Base-by-base conservation (phyloP, 306 rosid genomes). In the Mucuna pruriens region DNA sequence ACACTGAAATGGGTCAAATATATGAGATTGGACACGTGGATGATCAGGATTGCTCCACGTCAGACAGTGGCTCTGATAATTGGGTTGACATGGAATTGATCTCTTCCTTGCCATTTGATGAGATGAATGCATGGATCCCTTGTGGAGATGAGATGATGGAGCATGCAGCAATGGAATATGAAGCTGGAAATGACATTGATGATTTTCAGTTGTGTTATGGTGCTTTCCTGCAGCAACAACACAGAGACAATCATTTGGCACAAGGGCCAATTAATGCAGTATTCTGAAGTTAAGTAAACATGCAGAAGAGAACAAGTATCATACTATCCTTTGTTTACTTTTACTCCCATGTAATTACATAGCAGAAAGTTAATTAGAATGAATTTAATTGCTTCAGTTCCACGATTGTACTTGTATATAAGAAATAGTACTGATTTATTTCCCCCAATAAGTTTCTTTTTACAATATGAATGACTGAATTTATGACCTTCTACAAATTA, bases 21-120 rank as follows among this genome's bases (percentile, higher is more conserved):
- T 67, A 52, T 5, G 67, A 64, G 26, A 31, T 36, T 20, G 84
- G 79, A 76, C 82, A 75, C 31, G 62, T 75, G 79, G 82, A 80
- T 2, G 44, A 10, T 70, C 88, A 78, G 6, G 86, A 83, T 73
- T 85, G 74, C 78, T 86, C 78, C 36, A 58, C 70, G 12, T 85
- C 83, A 46, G 8, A 26, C 49, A 72, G 10, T 82, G 80, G 44
- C 38, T 26, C 7, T 26, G 72, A 82, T 67, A 39, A 77, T 46
- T 85, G 86, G 80, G 64, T 67, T 78, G 87, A 84, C 26, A 76
- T 76, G 80, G 89, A 79, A 23, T 63, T 65, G 51, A 63, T 44
- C 34, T 66, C 88, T 83, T 83, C 82, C 15, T 65, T 71, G 9
- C 85, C 20, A 0, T 72, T 76, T 15, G 82, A 79, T 66, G 85